Conservation (phyloP, 169 alveolate species). For the Cryptosporidium ryanae region DNA sequence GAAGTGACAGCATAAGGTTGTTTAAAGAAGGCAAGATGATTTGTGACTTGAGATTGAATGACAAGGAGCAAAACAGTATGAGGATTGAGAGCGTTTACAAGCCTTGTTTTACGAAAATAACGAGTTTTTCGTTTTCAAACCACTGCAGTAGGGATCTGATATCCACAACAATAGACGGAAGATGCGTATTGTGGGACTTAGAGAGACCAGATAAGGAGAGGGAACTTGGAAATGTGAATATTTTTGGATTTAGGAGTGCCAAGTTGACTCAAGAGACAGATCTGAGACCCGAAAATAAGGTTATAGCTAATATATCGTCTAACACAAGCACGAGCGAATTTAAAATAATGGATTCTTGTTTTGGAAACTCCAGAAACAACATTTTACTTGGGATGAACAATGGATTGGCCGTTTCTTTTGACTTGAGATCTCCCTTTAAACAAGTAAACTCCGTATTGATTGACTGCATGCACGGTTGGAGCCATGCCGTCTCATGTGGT, state of each 20-base stretch:
- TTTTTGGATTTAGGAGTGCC: neutral
- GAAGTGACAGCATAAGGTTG: conserved; percentile 29
- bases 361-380: conserved; percentile 43
- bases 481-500: neutral
- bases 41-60: conserved; percentile 44
- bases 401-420: conserved; percentile 62
- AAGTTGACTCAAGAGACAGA: neutral
- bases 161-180: conserved; percentile 53
- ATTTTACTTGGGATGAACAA: conserved; percentile 33
- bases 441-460: conserved; percentile 26
- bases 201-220: neutral
- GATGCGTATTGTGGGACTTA: conserved; percentile 44
- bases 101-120: conserved; percentile 20
- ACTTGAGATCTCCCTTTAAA: conserved; percentile 66
- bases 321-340: neutral
- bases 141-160: conserved; percentile 10
- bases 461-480: conserved; percentile 71
- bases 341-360: conserved; percentile 63
- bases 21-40: conserved; percentile 58
- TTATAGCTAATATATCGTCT: neutral
- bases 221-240: neutral
- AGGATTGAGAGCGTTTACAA: conserved; percentile 26
- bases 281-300: neutral
- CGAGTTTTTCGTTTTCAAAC: conserved; percentile 48
- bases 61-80: conserved; percentile 26